Evolutionary conservation across 345 rosid genomes (phyloP).

Genomic region (Acer negundo): DNA sequence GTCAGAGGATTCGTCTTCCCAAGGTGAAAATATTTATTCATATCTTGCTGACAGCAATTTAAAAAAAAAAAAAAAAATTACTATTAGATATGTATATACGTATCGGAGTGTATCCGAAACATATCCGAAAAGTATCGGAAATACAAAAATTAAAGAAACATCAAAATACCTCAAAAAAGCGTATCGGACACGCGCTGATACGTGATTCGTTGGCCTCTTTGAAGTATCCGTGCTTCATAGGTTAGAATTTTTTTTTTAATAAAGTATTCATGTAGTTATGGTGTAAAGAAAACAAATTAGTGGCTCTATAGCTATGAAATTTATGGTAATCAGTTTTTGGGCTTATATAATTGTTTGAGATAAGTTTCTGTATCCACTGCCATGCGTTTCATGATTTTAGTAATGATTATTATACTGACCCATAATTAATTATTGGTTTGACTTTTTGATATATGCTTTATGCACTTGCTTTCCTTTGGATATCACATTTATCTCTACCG

Average conservation of each 20-base stretch:
- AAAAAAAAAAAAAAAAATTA: too few species aligned
- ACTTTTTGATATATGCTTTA: not conserved
- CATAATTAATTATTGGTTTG: not conserved
- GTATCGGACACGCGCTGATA: too few species aligned
- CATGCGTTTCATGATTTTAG: not conserved
- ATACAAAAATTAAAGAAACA: too few species aligned
- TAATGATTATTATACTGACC: not conserved
- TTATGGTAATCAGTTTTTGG: not conserved
- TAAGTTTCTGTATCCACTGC: constrained; percentile 3
- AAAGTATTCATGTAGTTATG: not conserved
- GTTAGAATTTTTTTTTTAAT: not conserved
- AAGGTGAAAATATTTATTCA: too few species aligned
- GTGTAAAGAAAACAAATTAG: not conserved
- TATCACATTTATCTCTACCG: constrained; percentile 8
- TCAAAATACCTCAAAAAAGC: too few species aligned
- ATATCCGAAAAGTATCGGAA: too few species aligned
- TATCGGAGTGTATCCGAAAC: too few species aligned
- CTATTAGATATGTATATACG: too few species aligned
- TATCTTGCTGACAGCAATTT: too few species aligned
- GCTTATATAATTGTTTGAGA: not conserved
- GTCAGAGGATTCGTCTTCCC: too few species aligned
- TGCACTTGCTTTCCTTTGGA: constrained; percentile 11
- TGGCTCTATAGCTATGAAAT: not conserved
- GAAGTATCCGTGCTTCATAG: too few species aligned
- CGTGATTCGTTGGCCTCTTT: too few species aligned